Evolutionary conservation across 805 yeast genomes (phyloP).

Genomic region (Candida broadrunensis): DNA sequence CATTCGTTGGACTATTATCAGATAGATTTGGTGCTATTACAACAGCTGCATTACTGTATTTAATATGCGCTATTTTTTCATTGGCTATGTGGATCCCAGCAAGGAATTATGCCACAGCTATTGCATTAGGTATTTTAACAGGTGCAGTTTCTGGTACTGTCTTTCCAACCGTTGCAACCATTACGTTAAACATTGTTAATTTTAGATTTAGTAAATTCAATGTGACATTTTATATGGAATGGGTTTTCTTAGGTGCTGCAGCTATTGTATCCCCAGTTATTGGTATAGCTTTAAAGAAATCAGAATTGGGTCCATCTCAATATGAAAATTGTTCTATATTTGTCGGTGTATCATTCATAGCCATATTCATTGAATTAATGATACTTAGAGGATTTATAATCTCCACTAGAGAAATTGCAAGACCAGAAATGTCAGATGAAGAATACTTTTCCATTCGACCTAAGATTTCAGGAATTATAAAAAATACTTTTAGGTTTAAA

Average conservation of each 20-base stretch:
- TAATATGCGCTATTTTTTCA: constrained; percentile 19
- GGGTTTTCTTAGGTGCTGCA: constrained; percentile 46
- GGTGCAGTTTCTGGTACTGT: constrained; percentile 35
- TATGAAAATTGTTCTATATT: constrained; percentile 51
- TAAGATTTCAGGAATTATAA: background rate
- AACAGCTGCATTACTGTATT: constrained; percentile 19
- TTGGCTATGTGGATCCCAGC: constrained; percentile 39
- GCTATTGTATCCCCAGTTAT: constrained; percentile 53
- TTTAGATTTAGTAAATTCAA: constrained; percentile 51
- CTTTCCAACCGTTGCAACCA: constrained; percentile 40
- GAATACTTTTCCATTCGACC: background rate
- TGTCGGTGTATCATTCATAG: constrained; percentile 48
- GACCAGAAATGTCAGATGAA: background rate
- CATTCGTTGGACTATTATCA: constrained; percentile 44
- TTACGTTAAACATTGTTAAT: constrained; percentile 56
- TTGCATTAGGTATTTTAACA: constrained; percentile 23
- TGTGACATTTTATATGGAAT: constrained; percentile 44
- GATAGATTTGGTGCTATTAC: constrained; percentile 48
- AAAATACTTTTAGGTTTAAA: background rate
- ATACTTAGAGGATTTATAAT: constrained; percentile 51
- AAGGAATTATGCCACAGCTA: constrained; percentile 22
- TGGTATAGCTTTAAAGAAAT: constrained; percentile 43
- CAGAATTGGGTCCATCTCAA: constrained; percentile 29
- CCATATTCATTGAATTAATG: constrained; percentile 25
- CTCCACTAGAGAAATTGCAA: background rate